Base-by-base conservation (phyloP, 345 rosid species). In the Kernera saxatilis region DNA sequence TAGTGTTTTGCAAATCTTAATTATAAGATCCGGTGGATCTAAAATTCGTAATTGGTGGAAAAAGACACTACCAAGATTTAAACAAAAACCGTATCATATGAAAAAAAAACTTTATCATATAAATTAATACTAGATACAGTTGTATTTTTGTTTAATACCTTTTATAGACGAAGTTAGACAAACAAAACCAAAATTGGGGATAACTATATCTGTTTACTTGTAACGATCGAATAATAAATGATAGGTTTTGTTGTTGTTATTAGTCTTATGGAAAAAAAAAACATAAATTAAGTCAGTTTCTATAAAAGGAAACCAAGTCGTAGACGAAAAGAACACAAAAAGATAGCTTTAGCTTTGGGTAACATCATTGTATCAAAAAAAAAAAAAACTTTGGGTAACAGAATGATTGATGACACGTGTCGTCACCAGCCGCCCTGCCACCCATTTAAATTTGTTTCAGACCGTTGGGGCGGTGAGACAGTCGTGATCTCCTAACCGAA, bases 381-480 rank as follows among this genome's bases (percentile, higher is more conserved):
- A n/a, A n/a, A n/a, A n/a, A n/a, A n/a, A n/a, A n/a, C n/a, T n/a
- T n/a, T n/a, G n/a, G n/a, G n/a, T n/a, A n/a, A 48, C 9, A 4
- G 78, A 67, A 67, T 60, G 50, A 68, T 67, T 51, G 30, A 13
- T 3, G 73, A 59, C 78, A 61, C 78, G 78, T 54, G 78, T 52
- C 69, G 14, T 6, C 58, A 75, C 57, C 74, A 59, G 51, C 56
- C 57, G 25, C 14, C 12, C 26, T 41, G 64, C 53, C 30, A 3
- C 27, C 39, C 37, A 19, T 66, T 63, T 12, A 5, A 64, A 19
- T 55, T 29, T 39, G 29, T 32, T 36, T 11, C 18, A 61, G 48
- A 60, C 74, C 56, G 74, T 75, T 75, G 73, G 68, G 77, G 25
- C 78, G 78, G 78, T 75, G 58, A 54, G 45, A 57, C 66, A 46